phyloP scores from a whole-genome alignment of 2,329 filamentous ascomycete genomes.

The Fusarium sp. region DNA sequence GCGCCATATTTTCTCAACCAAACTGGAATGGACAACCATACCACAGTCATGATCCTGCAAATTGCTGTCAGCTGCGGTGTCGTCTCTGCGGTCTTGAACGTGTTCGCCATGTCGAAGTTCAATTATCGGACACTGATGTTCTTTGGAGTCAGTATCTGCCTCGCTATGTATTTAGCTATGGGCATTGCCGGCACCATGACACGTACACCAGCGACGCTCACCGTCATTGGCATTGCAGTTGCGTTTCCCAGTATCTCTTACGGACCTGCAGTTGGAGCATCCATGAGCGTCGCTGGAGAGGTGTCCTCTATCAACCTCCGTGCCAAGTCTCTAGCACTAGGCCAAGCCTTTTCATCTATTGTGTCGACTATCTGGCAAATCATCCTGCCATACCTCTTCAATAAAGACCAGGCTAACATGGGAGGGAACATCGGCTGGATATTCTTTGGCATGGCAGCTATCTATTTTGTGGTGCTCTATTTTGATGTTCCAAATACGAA shows the following conservation, averaged over 20 bases:
- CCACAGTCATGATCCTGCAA: constrained; percentile 9
- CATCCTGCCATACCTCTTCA: constrained; percentile 10
- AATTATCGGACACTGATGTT: constrained; percentile 8
- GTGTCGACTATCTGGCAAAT: constrained; percentile 2
- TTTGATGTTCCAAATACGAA: constrained; percentile 12
- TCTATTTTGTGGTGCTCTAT: constrained; percentile 5
- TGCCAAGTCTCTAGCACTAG: constrained; percentile 9
- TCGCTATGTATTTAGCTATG: constrained; percentile 8
- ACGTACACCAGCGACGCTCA: constrained; percentile 3
- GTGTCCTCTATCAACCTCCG: constrained; percentile 10
- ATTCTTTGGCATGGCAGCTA: constrained; percentile 7
- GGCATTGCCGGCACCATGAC: constrained; percentile 11
- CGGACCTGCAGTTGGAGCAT: constrained; percentile 7
- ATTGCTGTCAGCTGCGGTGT: constrained; percentile 2
- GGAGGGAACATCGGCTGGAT: constrained; percentile 15
- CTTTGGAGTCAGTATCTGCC: constrained; percentile 5
- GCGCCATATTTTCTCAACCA: constrained; percentile 16
- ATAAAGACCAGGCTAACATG: constrained; percentile 15
- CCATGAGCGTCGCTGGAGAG: constrained; percentile 2
- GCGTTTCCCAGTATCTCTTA: constrained; percentile 12
- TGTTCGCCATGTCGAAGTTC: constrained; percentile 5
- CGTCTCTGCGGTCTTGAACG: not conserved
- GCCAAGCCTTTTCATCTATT: not conserved
- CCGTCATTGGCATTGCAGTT: constrained; percentile 4
- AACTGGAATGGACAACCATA: constrained; percentile 7